These are phyloP conservation scores for Lasiodiplodia sp. DNA, from an alignment of 2,329 filamentous ascomycete genomes.

Conservation along the genomic window DNA sequence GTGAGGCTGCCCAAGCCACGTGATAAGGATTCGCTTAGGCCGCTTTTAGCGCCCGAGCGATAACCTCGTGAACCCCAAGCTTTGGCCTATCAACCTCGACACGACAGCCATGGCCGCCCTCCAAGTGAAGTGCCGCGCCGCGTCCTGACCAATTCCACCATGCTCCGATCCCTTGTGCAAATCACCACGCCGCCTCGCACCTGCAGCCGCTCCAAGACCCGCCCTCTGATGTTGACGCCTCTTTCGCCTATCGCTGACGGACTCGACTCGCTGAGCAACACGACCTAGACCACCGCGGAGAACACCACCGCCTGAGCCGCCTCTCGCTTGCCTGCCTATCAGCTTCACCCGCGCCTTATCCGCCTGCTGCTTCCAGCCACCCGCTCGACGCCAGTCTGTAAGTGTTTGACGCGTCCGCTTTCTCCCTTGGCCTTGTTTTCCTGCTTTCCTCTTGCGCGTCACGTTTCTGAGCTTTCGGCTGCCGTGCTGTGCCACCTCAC, in stretches of 20 bases:
- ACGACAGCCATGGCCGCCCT: slow-evolving; percentile 16
- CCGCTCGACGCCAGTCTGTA: neutral
- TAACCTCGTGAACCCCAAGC: slow-evolving; percentile 9
- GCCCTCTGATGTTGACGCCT: slow-evolving; percentile 24
- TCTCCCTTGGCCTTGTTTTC: neutral
- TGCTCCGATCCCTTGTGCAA: slow-evolving; percentile 15
- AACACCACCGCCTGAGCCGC: slow-evolving; percentile 23
- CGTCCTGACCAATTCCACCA: slow-evolving; percentile 22
- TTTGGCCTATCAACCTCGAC: slow-evolving; percentile 23
- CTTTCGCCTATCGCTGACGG: slow-evolving; percentile 16
- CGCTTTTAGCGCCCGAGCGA: slow-evolving; percentile 23
- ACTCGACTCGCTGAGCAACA: slow-evolving; percentile 13
- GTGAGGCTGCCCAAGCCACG: neutral
- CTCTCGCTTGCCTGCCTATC: slow-evolving; percentile 23
- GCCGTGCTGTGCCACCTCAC: slow-evolving; percentile 9
- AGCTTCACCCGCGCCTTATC: neutral
- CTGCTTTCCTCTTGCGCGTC: neutral
- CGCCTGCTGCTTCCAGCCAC: slow-evolving; percentile 3
- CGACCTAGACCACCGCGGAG: slow-evolving; percentile 10
- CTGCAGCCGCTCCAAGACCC: slow-evolving; percentile 2
- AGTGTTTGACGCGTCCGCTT: neutral
- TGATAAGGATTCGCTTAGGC: slow-evolving; percentile 3
- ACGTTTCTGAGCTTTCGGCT: neutral
- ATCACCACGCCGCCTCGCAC: slow-evolving; percentile 1
- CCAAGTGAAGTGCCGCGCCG: slow-evolving; percentile 5